These are phyloP conservation scores for Cercospora sojina DNA, from an alignment of 2,329 filamentous ascomycete species.

Conservation along the genomic window DNA sequence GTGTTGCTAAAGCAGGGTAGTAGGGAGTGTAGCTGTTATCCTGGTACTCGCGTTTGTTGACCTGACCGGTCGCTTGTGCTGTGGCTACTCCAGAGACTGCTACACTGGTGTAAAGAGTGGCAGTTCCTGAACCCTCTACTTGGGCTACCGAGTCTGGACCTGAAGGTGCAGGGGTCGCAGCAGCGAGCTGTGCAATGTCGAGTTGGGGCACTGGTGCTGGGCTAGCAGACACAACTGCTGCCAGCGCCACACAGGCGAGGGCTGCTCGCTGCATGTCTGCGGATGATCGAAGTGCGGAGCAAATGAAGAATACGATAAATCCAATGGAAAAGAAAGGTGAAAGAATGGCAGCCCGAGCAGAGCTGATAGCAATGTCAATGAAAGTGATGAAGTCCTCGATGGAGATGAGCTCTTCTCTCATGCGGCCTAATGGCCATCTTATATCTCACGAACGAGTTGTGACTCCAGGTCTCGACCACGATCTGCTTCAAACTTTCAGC, in stretches of 20 bases:
- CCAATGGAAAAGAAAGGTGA: not conserved
- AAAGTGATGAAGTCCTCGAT: not conserved
- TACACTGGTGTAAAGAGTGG: constrained; percentile 25
- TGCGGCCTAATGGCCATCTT: not conserved
- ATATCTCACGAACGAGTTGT: not conserved
- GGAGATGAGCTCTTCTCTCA: not conserved
- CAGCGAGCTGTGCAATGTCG: constrained; percentile 22
- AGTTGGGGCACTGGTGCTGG: constrained; percentile 22
- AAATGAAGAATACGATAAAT: not conserved
- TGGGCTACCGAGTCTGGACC: constrained; percentile 20
- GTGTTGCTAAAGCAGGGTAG: constrained; percentile 29
- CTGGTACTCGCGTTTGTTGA: constrained; percentile 18
- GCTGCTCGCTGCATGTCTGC: constrained; percentile 6
- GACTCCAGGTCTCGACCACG: not conserved
- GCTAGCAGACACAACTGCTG: constrained; percentile 16
- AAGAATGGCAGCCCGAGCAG: not conserved
- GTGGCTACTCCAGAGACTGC: constrained; percentile 23
- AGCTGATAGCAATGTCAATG: not conserved
- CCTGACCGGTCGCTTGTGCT: constrained; percentile 11
- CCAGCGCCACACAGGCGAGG: constrained; percentile 16
- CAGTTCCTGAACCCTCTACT: constrained; percentile 20
- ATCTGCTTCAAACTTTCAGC: not conserved
- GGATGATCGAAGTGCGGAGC: not conserved
- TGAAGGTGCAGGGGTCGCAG: constrained; percentile 26
- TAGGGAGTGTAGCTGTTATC: constrained; percentile 25